Evolutionary conservation across 2,329 filamentous ascomycete species (phyloP).

Genomic region (Aureobasidium zeae): DNA sequence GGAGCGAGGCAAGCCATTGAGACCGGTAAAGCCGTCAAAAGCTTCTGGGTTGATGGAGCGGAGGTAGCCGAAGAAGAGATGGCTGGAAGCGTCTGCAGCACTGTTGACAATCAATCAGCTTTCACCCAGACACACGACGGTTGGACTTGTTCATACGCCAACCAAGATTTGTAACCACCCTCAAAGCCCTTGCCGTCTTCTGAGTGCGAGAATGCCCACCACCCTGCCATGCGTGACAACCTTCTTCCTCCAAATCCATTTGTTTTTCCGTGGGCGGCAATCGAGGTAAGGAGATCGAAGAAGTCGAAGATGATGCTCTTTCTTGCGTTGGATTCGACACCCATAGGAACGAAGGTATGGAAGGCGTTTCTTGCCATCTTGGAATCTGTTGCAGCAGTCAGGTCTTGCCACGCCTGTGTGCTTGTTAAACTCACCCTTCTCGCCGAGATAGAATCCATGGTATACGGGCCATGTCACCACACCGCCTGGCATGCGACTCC

Average conservation of each 20-base stretch:
- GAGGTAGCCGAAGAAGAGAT: constrained; percentile 96
- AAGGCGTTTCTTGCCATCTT: constrained; percentile 87
- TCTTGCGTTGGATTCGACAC: constrained; percentile 76
- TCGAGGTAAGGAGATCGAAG: constrained; percentile 83
- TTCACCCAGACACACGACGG: neutral
- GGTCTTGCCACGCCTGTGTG: no score
- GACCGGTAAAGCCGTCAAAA: constrained; percentile 59
- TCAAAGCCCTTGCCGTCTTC: constrained; percentile 89
- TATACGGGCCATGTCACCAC: constrained; percentile 97
- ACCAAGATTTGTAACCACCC: constrained; percentile 83
- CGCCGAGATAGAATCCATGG: constrained; percentile 88
- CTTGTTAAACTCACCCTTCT: constrained; percentile 58
- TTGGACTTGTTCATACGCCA: constrained; percentile 54
- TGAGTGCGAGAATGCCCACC: constrained; percentile 94
- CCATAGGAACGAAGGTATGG: constrained; percentile 90
- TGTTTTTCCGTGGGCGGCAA: constrained; percentile 84
- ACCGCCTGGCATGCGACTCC: constrained; percentile 82
- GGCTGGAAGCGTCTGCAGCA: constrained; percentile 89
- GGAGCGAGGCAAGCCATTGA: constrained; percentile 79
- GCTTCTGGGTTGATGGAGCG: constrained; percentile 78
- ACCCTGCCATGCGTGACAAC: constrained; percentile 86
- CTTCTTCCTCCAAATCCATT: constrained; percentile 92
- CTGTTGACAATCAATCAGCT: constrained; percentile 36
- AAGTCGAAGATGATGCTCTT: constrained; percentile 91
- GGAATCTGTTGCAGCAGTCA: constrained; percentile 55